Conservation (phyloP, 495 filamentous ascomycete species). For the Immersiella caudata region DNA sequence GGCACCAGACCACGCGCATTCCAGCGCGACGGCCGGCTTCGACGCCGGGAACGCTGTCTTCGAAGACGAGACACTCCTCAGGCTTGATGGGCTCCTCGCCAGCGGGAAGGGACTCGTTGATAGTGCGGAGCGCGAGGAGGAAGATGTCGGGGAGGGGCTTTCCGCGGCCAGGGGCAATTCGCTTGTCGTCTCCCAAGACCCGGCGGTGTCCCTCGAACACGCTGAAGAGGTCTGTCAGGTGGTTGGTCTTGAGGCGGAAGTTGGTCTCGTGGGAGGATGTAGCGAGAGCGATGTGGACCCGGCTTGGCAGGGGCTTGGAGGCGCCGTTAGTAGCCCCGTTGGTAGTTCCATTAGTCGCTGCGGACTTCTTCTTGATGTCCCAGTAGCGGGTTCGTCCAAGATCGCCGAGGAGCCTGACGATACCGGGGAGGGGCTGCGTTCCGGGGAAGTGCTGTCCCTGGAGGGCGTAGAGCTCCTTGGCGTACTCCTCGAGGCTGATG, state of each 20-base stretch:
- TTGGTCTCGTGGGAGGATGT: constrained; percentile 73
- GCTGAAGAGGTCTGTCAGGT: constrained; percentile 72
- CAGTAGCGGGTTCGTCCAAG: constrained; percentile 53
- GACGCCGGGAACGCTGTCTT: constrained; percentile 90
- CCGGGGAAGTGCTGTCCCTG: constrained; percentile 72
- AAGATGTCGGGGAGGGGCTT: constrained; percentile 98
- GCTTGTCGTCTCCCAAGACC: constrained; percentile 83
- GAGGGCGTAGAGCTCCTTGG: constrained; percentile 57
- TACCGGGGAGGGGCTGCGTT: constrained; percentile 78
- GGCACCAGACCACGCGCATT: constrained; percentile 94
- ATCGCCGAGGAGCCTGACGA: constrained; percentile 64
- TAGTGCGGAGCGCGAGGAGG: constrained; percentile 77
- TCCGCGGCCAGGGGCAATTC: constrained; percentile 77
- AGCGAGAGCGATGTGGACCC: constrained; percentile 82
- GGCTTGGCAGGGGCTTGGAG: constrained; percentile 38
- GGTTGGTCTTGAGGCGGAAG: constrained; percentile 77
- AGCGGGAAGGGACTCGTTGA: constrained; percentile 70
- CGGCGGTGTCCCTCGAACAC: constrained; percentile 68
- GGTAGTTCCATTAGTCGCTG: constrained; percentile 14
- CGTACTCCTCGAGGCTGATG: constrained; percentile 66
- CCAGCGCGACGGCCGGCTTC: constrained; percentile 90
- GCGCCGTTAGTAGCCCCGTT: constrained; percentile 19
- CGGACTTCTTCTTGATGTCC: constrained; percentile 31
- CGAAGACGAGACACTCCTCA: constrained; percentile 93
- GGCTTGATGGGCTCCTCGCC: constrained; percentile 72